Evolutionary conservation across 2,329 filamentous ascomycete species (phyloP).

Genomic region (Arthrobotrys conoides): DNA sequence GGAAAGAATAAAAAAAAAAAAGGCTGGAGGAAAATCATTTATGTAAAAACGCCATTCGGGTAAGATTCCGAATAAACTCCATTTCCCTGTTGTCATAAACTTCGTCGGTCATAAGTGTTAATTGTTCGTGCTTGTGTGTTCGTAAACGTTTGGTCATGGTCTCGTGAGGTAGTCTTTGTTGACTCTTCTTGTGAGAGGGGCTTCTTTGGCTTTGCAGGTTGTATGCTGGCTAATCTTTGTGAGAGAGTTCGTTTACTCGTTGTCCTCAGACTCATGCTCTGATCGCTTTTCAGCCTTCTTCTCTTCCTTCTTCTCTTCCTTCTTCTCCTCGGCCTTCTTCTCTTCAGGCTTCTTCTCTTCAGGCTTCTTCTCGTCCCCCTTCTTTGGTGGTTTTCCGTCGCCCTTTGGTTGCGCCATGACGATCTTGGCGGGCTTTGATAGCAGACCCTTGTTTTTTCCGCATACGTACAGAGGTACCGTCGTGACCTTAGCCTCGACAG

Average conservation of each 20-base stretch:
- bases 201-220: not conserved
- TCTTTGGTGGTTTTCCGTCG: not conserved
- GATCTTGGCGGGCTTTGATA: not conserved
- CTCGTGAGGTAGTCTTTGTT: not conserved
- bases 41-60: constrained; percentile 2
- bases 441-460: not conserved
- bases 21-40: not conserved
- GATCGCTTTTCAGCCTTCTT: no score
- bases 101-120: not conserved
- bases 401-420: not conserved
- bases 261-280: no score
- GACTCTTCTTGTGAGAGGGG: not conserved
- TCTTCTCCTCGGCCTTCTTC: not conserved
- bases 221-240: not conserved
- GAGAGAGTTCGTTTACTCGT: not conserved
- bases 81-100: constrained; percentile 1
- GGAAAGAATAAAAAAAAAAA: not conserved
- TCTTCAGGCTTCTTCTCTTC: not conserved
- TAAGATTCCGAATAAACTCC: not conserved
- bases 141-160: not conserved
- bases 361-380: constrained; percentile 3
- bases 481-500: constrained; percentile 1
- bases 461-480: constrained; percentile 31
- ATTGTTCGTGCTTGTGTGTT: not conserved
- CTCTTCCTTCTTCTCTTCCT: no score